Percentiles rank a stretch among this genome's conserved stretches.
These are phyloP conservation scores for Metschnikowia drakensbergensis DNA, from an alignment of 805 yeast species.

Conservation along the genomic window DNA sequence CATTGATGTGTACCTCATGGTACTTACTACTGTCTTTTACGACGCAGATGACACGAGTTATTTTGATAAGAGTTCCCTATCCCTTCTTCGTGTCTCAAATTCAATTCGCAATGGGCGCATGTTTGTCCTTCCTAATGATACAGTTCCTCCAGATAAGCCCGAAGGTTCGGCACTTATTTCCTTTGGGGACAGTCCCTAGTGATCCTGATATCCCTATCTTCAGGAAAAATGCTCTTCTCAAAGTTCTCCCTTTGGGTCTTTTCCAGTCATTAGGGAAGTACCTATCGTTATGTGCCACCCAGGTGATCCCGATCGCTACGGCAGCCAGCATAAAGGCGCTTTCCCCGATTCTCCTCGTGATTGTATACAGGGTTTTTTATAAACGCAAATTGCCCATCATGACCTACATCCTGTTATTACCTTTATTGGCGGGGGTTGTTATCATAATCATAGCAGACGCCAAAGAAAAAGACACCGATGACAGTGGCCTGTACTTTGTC, in stretches of 20 bases:
- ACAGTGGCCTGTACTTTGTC: neutral
- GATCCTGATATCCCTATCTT: constrained; percentile 23
- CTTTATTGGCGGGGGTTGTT: constrained; percentile 51
- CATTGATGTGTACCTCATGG: constrained; percentile 53
- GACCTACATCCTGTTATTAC: constrained; percentile 51
- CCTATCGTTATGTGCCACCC: constrained; percentile 60
- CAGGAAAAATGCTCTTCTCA: constrained; percentile 34
- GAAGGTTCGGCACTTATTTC: constrained; percentile 37
- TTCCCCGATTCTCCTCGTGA: constrained; percentile 58
- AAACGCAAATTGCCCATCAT: constrained; percentile 46
- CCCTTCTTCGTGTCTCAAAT: constrained; percentile 64
- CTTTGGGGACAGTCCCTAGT: constrained; percentile 52
- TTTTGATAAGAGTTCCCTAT: constrained; percentile 51
- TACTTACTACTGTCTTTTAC: constrained; percentile 59
- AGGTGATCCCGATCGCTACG: constrained; percentile 62
- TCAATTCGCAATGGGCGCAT: constrained; percentile 54
- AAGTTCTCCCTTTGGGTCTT: constrained; percentile 58
- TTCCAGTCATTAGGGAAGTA: constrained; percentile 65
- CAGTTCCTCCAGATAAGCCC: constrained; percentile 22
- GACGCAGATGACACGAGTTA: constrained; percentile 58
- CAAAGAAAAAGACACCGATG: constrained; percentile 6
- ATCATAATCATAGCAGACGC: constrained; percentile 41
- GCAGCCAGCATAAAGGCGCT: constrained; percentile 68
- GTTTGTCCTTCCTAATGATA: constrained; percentile 40
- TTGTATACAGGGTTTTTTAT: constrained; percentile 51